These are phyloP conservation scores for Protomyces gravidus DNA, from an alignment of 1,139 yeast species.

Conservation along the genomic window DNA sequence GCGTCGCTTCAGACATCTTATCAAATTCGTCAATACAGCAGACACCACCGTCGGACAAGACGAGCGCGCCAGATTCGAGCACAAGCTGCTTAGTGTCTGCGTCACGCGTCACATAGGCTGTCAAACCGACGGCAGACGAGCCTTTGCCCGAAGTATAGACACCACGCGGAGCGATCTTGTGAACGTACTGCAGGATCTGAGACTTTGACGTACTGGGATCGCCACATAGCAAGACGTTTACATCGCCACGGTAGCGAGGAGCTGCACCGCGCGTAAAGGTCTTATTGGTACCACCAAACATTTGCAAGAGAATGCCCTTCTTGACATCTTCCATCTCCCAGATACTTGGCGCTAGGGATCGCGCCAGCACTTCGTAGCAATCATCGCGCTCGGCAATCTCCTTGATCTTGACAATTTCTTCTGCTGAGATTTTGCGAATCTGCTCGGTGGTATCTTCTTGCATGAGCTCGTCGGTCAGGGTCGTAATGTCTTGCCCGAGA, in stretches of 20 bases:
- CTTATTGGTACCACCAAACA: conserved; percentile 94
- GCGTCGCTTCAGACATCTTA: conserved; percentile 89
- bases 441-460: conserved; percentile 54
- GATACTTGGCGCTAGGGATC: conserved; percentile 93
- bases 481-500: conserved; percentile 72
- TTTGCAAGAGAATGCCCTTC: conserved; percentile 84
- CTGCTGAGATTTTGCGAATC: conserved; percentile 59
- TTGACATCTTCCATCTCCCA: conserved; percentile 95
- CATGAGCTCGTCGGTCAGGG: conserved; percentile 56
- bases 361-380: conserved; percentile 77
- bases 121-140: conserved; percentile 96
- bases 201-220: conserved; percentile 98
- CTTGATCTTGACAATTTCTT: conserved; percentile 62
- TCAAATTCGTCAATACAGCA: conserved; percentile 99
- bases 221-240: conserved; percentile 85
- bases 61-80: conserved; percentile 93
- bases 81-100: conserved; percentile 89
- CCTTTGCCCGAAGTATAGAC: conserved; percentile 98
- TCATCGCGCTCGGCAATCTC: conserved; percentile 66
- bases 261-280: conserved; percentile 80
- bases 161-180: conserved; percentile 96
- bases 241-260: conserved; percentile 85
- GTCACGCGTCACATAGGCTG: conserved; percentile 94
- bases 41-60: conserved; percentile 94
- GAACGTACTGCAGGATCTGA: conserved; percentile 83